A percentile compares a stretch with the other conserved stretches of the same genome.
phyloP scores from a whole-genome alignment of 768 basidiomycete species.

The Tephrocybe sp. region DNA sequence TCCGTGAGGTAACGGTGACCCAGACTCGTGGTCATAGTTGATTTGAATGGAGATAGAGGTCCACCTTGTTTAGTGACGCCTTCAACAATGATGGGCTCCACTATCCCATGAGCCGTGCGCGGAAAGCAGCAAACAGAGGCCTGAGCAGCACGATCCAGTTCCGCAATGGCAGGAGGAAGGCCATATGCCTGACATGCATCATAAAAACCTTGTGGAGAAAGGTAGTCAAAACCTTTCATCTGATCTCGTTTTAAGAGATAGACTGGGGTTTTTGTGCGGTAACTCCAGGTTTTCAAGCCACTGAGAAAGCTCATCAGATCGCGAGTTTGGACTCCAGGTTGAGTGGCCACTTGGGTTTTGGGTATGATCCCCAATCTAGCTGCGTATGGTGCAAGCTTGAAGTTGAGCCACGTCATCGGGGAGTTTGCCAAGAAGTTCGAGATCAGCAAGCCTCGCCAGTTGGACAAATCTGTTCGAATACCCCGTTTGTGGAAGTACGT shows the following conservation, averaged over 20 bases:
- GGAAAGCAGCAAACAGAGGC: not conserved
- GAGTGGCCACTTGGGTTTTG: slow-evolving; percentile 6
- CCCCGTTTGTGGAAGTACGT: slow-evolving; percentile 6
- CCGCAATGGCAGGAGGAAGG: not conserved
- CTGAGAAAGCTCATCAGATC: slow-evolving; percentile 8
- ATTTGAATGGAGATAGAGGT: slow-evolving; percentile 23
- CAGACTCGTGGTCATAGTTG: slow-evolving; percentile 20
- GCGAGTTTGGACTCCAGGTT: slow-evolving; percentile 5
- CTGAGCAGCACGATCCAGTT: slow-evolving; percentile 5
- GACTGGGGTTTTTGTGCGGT: not conserved
- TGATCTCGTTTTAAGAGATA: slow-evolving; percentile 4
- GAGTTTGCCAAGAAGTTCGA: slow-evolving; percentile 17
- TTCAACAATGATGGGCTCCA: slow-evolving; percentile 14
- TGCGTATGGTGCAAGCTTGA: slow-evolving; percentile 3
- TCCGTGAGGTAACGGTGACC: slow-evolving; percentile 16
- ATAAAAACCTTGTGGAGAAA: slow-evolving; percentile 3
- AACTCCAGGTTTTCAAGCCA: slow-evolving; percentile 4
- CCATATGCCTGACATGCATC: slow-evolving; percentile 6
- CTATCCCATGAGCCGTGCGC: slow-evolving; percentile 18
- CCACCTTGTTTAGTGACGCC: slow-evolving; percentile 25
- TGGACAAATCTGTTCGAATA: slow-evolving; percentile 4
- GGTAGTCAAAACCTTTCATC: slow-evolving; percentile 8
- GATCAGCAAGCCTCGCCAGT: slow-evolving; percentile 16
- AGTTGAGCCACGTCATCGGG: slow-evolving; percentile 18
- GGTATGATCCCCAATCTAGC: slow-evolving; percentile 3